Evolutionary conservation across 208 protist species (phyloP).

Genomic region (Balamuthia mandrillaris): DNA sequence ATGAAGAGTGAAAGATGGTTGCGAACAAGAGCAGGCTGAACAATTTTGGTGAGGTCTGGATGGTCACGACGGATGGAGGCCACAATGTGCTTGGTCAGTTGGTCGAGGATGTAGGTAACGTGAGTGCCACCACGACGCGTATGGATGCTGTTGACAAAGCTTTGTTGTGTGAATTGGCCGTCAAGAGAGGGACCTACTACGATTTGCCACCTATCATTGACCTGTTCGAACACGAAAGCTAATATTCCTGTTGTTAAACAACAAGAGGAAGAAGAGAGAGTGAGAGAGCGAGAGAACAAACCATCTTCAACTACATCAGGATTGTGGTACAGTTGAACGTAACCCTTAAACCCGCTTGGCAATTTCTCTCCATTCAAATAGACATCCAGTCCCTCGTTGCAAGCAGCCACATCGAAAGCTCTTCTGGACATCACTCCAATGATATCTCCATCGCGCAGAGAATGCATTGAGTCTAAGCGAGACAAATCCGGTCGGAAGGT

Average conservation of each 20-base stretch:
- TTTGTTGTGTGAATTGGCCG: slow-evolving; percentile 94
- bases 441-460: slow-evolving; percentile 95
- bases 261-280: not conserved
- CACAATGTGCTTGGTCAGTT: slow-evolving; percentile 80
- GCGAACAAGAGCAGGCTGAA: slow-evolving; percentile 89
- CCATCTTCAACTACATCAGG: slow-evolving; percentile 16
- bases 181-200: slow-evolving; percentile 84
- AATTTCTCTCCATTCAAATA: slow-evolving; percentile 93
- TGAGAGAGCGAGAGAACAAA: not conserved
- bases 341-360: slow-evolving; percentile 92
- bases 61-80: slow-evolving; percentile 90
- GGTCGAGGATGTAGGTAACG: slow-evolving; percentile 95
- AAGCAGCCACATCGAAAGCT: slow-evolving; percentile 98
- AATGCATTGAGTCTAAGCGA: no score
- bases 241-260: not conserved
- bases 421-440: slow-evolving; percentile 92
- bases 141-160: slow-evolving; percentile 99
- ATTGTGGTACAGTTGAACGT: slow-evolving; percentile 81
- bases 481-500: no score
- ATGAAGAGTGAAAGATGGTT: slow-evolving; percentile 98
- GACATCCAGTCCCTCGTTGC: slow-evolving; percentile 85
- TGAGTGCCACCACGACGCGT: slow-evolving; percentile 98
- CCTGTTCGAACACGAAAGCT: slow-evolving; percentile 49
- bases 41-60: slow-evolving; percentile 81
- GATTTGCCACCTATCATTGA: slow-evolving; percentile 96